These are phyloP conservation scores for Russula dissimulans DNA, from an alignment of 768 basidiomycete species.

Conservation along the genomic window DNA sequence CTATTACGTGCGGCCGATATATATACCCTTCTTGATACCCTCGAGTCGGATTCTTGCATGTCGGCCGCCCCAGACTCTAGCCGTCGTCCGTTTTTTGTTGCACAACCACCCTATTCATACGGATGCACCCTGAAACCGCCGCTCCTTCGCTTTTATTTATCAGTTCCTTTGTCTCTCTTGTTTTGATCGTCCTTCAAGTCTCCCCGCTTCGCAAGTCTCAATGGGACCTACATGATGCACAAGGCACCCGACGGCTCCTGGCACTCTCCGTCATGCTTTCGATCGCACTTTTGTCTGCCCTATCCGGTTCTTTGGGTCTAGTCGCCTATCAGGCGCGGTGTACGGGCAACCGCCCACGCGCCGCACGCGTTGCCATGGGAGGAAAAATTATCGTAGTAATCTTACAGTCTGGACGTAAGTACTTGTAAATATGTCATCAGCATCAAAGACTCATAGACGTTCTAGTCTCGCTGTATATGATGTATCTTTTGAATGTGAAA, in stretches of 20 bases:
- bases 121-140: slow-evolving; percentile 2
- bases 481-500: slow-evolving; percentile 12
- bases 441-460: neutral
- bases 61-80: neutral
- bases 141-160: slow-evolving; percentile 16
- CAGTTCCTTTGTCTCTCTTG: neutral
- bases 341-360: neutral
- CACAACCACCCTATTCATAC: slow-evolving; percentile 1
- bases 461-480: slow-evolving; percentile 8
- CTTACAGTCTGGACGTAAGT: slow-evolving; percentile 15
- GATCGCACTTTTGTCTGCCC: neutral
- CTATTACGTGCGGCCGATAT: slow-evolving; percentile 3
- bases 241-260: slow-evolving; percentile 6
- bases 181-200: slow-evolving; percentile 1
- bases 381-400: slow-evolving; percentile 1
- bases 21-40: neutral
- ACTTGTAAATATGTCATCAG: neutral
- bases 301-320: slow-evolving; percentile 6
- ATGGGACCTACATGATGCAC: slow-evolving; percentile 4
- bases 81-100: neutral
- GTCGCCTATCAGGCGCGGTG: neutral
- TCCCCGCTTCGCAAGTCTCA: slow-evolving; percentile 3
- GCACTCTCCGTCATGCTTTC: slow-evolving; percentile 1
- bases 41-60: neutral
- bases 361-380: neutral